phyloP scores from a whole-genome alignment of 345 rosid species.

The Eucalyptus marginata region DNA sequence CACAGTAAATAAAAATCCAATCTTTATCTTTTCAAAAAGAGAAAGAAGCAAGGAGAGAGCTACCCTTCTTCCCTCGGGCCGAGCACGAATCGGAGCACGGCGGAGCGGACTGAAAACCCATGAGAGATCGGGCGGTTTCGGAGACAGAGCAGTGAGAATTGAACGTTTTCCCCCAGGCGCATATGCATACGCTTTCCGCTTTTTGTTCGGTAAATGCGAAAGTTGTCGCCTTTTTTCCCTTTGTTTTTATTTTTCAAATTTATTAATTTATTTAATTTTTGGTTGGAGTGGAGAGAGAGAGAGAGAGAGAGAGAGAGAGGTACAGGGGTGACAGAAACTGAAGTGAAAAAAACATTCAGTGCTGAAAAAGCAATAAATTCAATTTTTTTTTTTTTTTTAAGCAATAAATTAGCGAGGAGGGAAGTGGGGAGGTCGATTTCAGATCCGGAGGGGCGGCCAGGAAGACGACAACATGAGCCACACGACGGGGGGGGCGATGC shows the following conservation, averaged over 20 bases:
- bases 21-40: not conserved
- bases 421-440: not conserved
- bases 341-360: not conserved
- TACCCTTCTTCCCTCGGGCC: constrained; percentile 5
- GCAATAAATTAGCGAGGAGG: not conserved
- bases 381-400: too few species aligned
- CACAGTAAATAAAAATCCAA: not conserved
- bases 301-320: not conserved
- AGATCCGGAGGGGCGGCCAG: not conserved
- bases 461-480: not conserved
- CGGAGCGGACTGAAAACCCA: not conserved
- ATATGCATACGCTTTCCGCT: constrained; percentile 29
- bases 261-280: not conserved
- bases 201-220: constrained; percentile 53
- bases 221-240: not conserved
- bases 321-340: not conserved
- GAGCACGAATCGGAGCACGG: constrained; percentile 9
- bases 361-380: not conserved
- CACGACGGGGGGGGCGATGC: not conserved
- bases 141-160: not conserved
- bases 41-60: not conserved
- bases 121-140: not conserved
- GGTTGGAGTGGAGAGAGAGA: not conserved
- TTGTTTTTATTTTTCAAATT: not conserved
- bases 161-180: constrained; percentile 21